Conservation (phyloP, 257 asterid species). For the Schizonepeta tenuifolia region DNA sequence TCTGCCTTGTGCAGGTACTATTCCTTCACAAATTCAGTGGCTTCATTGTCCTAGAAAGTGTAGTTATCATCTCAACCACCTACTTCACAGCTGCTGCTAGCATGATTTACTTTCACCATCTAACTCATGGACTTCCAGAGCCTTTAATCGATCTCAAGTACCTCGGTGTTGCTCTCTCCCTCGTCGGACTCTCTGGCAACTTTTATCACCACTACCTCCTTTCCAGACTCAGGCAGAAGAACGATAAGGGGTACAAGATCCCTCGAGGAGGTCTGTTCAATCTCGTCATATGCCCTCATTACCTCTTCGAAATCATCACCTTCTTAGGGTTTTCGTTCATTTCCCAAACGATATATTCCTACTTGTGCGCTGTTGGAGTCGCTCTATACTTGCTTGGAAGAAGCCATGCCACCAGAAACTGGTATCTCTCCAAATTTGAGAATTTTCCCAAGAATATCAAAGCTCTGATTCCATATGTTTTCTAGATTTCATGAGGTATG, state of each 20-base stretch:
- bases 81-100: constrained; percentile 51
- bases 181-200: constrained; percentile 60
- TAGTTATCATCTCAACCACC: constrained; percentile 41
- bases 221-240: constrained; percentile 54
- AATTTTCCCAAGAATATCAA: constrained; percentile 64
- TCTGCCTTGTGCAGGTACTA: constrained; percentile 49
- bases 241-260: constrained; percentile 62
- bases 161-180: constrained; percentile 41
- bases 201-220: constrained; percentile 76
- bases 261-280: constrained; percentile 69
- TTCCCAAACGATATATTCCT: constrained; percentile 53
- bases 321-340: constrained; percentile 59
- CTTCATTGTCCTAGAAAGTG: constrained; percentile 44
- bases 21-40: constrained; percentile 80
- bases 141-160: constrained; percentile 67
- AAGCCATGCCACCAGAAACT: constrained; percentile 66
- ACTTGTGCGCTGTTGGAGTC: constrained; percentile 42
- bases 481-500: constrained; percentile 40
- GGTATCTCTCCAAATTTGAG: constrained; percentile 78
- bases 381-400: constrained; percentile 52
- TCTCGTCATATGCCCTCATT: constrained; percentile 72
- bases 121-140: constrained; percentile 46
- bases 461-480: constrained; percentile 67
- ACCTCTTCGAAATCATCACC: constrained; percentile 61
- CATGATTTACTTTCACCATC: constrained; percentile 50